These are phyloP conservation scores for Ceratocystis cacaofunesta DNA, from an alignment of 2,329 filamentous ascomycete species.

Conservation along the genomic window DNA sequence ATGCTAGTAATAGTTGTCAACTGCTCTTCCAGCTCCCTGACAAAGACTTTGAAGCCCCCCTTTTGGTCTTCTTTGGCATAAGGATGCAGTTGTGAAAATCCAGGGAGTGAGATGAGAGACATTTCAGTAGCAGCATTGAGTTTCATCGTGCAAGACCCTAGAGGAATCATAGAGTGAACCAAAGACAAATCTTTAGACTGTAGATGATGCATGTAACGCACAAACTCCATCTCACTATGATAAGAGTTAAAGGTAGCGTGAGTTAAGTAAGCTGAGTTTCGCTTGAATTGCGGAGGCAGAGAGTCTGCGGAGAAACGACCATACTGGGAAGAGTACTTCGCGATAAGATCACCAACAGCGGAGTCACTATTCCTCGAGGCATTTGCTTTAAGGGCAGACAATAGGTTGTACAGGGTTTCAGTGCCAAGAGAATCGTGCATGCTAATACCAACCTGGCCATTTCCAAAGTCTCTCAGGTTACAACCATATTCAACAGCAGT, in stretches of 20 bases:
- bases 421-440: slow-evolving; percentile 21
- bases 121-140: slow-evolving; percentile 89
- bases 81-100: slow-evolving; percentile 69
- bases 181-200: slow-evolving; percentile 90
- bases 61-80: slow-evolving; percentile 52
- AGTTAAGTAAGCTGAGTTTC: slow-evolving; percentile 63
- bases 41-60: slow-evolving; percentile 54
- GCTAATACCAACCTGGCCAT: slow-evolving; percentile 24
- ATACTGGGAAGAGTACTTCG: slow-evolving; percentile 18
- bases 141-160: slow-evolving; percentile 98
- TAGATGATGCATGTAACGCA: slow-evolving; percentile 85
- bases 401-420: slow-evolving; percentile 37
- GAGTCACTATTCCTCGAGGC: slow-evolving; percentile 22
- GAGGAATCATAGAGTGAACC: slow-evolving; percentile 92
- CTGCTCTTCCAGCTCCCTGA: slow-evolving; percentile 58
- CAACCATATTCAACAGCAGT: slow-evolving; percentile 12
- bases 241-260: slow-evolving; percentile 91
- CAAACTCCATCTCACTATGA: slow-evolving; percentile 85
- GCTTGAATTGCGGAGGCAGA: slow-evolving; percentile 46
- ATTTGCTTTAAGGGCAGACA: slow-evolving; percentile 17
- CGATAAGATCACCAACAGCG: slow-evolving; percentile 17
- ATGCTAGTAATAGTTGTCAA: slow-evolving; percentile 77
- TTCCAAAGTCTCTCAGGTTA: slow-evolving; percentile 23
- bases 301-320: slow-evolving; percentile 14
- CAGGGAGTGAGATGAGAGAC: slow-evolving; percentile 65